A percentile compares a stretch with the other conserved stretches of the same genome.
These are phyloP conservation scores for Bruguiera gymnorhiza DNA, from an alignment of 345 rosid species.

Conservation along the genomic window DNA sequence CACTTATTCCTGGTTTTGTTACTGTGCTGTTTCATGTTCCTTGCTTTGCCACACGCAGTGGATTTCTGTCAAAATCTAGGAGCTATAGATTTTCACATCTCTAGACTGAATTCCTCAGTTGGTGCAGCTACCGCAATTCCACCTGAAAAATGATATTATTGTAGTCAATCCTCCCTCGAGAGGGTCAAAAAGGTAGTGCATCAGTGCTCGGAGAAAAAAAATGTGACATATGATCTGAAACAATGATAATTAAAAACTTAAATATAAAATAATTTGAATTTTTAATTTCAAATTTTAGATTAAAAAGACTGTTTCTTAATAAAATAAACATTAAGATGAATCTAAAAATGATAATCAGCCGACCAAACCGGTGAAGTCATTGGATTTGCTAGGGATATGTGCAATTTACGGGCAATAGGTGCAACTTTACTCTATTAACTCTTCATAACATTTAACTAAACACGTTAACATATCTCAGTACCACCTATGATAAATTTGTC, in stretches of 20 bases:
- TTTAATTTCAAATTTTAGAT: no score
- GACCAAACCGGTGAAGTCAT: neutral
- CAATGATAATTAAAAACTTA: rapidly evolving
- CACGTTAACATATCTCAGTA: no score
- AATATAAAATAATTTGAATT: no score
- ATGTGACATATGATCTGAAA: no score
- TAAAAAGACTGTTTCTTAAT: no score
- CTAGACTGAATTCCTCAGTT: neutral
- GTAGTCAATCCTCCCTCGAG: neutral
- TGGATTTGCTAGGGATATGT: neutral
- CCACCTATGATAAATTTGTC: no score
- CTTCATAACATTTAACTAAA: no score
- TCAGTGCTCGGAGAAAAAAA: no score
- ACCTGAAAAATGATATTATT: neutral
- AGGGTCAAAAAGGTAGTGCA: no score
- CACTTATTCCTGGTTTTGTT: slow-evolving; percentile 18
- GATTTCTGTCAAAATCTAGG: slow-evolving; percentile 11
- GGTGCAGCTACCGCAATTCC: no score
- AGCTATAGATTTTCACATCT: neutral
- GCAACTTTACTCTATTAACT: no score
- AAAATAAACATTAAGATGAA: no score
- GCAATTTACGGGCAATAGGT: neutral
- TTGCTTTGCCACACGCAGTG: neutral
- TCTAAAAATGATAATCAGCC: neutral
- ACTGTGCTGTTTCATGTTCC: neutral